Evolutionary conservation across 345 rosid genomes (phyloP), one percentile per base, ranked within the genome.

Genomic region (Dipteronia dyeriana): DNA sequence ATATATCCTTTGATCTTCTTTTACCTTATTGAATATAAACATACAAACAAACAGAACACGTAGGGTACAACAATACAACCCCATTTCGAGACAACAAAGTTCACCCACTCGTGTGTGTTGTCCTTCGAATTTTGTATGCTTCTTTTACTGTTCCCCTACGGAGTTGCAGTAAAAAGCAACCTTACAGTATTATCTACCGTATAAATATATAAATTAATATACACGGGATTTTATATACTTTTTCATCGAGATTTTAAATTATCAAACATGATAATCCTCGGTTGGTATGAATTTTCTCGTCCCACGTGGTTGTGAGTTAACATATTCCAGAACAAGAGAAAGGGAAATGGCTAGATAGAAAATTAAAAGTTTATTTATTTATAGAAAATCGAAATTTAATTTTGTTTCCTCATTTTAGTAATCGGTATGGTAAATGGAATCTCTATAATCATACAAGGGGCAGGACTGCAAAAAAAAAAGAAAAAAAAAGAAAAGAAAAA

Each of bases 61-160:
- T 31, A 25, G 22, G 22, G 54, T 72, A 25, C 45, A 9, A 38
- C 41, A 26, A 1, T 26, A 1, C 79, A 14, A 31, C 73, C 41
- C 38, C 75, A 60, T 8, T 11, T 51, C 13, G 54, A 19, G 38
- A 2, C 2, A 6, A 12, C 5, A 22, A 66, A 29, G 13, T 38
- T 22, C 45, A 9, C 70, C 73, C 85, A 72, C 80, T 78, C 86
- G 82, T 81, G 84, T 53, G 79, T 41, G 4, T 14, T 17, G 1
- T 38, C 9, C 11, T 11, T 11, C 43, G 41, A 23, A 2, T 53
- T 13, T 34, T 20, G 31, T 49, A 1, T 11, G 60, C 45, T 9
- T 6, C 22, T 22, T n/a, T 0, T 61, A 34, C 67, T 43, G 2
- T 12, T 41, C 63, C 9, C 3, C 34, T 9, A 14, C 56, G 9